These are phyloP conservation scores for Bretziella fagacearum DNA, from an alignment of 2,329 filamentous ascomycete genomes.

Conservation along the genomic window DNA sequence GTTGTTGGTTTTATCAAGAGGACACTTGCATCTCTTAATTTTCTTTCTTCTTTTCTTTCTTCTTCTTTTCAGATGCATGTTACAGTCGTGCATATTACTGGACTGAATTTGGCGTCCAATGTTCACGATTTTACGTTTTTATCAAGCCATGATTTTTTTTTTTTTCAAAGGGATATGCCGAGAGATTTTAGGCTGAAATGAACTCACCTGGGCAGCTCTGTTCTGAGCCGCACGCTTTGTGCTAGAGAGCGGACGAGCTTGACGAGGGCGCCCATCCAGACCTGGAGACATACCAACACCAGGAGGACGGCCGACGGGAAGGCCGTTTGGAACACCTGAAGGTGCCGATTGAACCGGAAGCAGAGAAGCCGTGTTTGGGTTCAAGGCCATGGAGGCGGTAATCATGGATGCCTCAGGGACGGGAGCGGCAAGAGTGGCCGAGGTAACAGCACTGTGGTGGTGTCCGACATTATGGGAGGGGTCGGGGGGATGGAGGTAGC, in stretches of 20 bases:
- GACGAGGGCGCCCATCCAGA: slow-evolving; percentile 48
- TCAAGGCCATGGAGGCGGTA: slow-evolving; percentile 17
- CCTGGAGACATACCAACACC: slow-evolving; percentile 2
- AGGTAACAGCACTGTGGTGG: neutral
- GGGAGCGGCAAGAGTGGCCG: slow-evolving; percentile 3
- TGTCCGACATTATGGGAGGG: neutral
- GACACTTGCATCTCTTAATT: no score
- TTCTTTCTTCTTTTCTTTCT: no score
- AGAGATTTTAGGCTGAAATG: no score
- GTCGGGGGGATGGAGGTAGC: slow-evolving; percentile 3
- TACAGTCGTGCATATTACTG: no score
- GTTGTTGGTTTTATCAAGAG: no score
- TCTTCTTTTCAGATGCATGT: no score
- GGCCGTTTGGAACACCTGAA: neutral
- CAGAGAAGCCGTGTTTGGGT: neutral
- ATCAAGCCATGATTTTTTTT: no score
- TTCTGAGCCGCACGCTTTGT: slow-evolving; percentile 96
- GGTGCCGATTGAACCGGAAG: neutral
- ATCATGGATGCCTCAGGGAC: slow-evolving; percentile 23
- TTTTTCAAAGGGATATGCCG: no score
- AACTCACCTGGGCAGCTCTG: slow-evolving; percentile 77
- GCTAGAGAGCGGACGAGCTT: slow-evolving; percentile 76
- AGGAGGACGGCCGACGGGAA: neutral
- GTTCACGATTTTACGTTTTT: no score
- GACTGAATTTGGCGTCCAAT: no score